phyloP scores from a whole-genome alignment of 2,329 filamentous ascomycete genomes.

The Penicillium olsonii region DNA sequence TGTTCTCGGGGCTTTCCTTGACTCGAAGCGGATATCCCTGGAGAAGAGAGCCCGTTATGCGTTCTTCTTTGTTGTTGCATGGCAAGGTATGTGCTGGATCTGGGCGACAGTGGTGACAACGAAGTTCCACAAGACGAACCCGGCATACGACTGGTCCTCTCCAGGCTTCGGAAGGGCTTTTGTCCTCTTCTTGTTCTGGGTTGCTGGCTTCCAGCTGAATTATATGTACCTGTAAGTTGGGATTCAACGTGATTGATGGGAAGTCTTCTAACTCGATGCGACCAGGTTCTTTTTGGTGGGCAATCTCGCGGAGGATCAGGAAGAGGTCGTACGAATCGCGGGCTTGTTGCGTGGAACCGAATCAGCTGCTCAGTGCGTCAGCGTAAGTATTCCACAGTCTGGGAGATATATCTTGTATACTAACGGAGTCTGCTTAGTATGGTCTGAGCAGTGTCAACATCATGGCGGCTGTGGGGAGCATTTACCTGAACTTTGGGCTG shows the following conservation, averaged over 20 bases:
- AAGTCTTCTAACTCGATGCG: background rate
- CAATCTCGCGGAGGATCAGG: conserved; percentile 62
- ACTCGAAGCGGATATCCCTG: conserved; percentile 57
- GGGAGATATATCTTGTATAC: background rate
- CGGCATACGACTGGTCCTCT: conserved; percentile 67
- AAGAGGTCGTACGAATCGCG: conserved; percentile 68
- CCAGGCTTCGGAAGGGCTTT: conserved; percentile 67
- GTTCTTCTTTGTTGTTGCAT: conserved; percentile 51
- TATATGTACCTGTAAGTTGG: conserved; percentile 66
- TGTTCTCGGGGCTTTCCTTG: conserved; percentile 65
- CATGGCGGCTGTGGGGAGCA: conserved; percentile 65
- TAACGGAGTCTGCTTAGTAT: conserved; percentile 48
- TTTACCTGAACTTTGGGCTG: conserved; percentile 71
- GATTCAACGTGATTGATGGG: background rate
- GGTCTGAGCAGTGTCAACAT: conserved; percentile 63
- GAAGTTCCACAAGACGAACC: conserved; percentile 57
- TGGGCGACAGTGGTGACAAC: conserved; percentile 70
- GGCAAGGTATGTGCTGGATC: conserved; percentile 71
- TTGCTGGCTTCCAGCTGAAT: conserved; percentile 69
- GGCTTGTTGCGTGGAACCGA: conserved; percentile 70
- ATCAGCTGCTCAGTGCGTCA: conserved; percentile 71
- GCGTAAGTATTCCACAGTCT: conserved; percentile 40
- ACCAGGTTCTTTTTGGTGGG: conserved; percentile 68
- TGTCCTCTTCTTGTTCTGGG: conserved; percentile 67
- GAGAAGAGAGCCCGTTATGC: conserved; percentile 56